Conservation (phyloP, 306 rosid genomes). For the Cucurbita pepo region DNA sequence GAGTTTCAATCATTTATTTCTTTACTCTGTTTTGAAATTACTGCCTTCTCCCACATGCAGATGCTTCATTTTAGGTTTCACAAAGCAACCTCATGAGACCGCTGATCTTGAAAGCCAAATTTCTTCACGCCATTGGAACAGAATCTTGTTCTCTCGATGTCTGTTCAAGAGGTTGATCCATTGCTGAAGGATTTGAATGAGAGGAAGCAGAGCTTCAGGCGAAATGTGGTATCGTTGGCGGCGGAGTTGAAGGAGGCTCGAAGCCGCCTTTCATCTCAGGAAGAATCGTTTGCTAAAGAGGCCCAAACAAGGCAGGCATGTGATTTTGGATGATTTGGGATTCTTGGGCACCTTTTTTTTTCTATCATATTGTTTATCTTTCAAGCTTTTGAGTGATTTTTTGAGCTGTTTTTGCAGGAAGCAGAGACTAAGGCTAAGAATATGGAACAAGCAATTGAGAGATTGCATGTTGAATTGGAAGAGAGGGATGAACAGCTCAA, state of each 20-base stretch:
- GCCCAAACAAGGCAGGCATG: slow-evolving; percentile 63
- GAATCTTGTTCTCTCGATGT: slow-evolving; percentile 24
- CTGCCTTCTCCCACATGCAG: slow-evolving; percentile 8
- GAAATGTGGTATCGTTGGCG: slow-evolving; percentile 83
- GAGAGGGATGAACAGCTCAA: slow-evolving; percentile 54
- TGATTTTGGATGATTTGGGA: slow-evolving; percentile 2
- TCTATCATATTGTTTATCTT: slow-evolving; percentile 12
- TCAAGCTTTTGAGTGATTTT: slow-evolving; percentile 6
- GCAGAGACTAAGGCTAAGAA: slow-evolving; percentile 69
- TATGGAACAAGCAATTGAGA: slow-evolving; percentile 60
- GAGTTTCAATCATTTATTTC: not conserved
- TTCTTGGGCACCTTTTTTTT: slow-evolving; percentile 3
- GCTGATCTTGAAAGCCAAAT: not conserved
- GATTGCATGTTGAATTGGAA: slow-evolving; percentile 50
- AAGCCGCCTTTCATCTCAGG: slow-evolving; percentile 62
- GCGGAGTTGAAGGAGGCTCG: slow-evolving; percentile 80
- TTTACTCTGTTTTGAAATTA: not conserved
- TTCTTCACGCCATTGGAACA: not conserved
- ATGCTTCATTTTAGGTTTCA: not conserved
- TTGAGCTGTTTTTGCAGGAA: slow-evolving; percentile 33
- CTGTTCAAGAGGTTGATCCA: slow-evolving; percentile 58
- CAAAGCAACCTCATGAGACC: slow-evolving; percentile 1
- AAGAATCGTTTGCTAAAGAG: slow-evolving; percentile 58
- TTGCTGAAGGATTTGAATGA: slow-evolving; percentile 71
- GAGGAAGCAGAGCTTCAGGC: slow-evolving; percentile 70